Percentiles rank a stretch among this genome's conserved stretches.
Evolutionary conservation across 2,329 filamentous ascomycete species (phyloP).

Genomic region (Colletotrichum cordylinicola): DNA sequence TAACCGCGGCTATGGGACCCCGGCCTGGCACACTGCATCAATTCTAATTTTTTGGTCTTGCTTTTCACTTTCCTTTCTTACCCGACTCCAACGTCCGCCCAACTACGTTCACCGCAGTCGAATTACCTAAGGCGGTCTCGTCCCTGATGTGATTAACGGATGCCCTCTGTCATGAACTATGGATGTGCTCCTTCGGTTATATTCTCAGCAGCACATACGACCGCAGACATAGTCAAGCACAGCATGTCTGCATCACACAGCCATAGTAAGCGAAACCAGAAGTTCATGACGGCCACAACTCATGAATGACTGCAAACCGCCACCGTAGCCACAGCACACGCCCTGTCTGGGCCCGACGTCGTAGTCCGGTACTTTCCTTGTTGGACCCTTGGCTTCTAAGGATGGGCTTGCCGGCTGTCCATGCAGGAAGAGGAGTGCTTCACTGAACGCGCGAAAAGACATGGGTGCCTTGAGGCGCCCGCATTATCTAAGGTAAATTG

Average conservation of each 20-base stretch:
- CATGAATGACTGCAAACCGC: background rate
- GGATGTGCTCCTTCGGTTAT: background rate
- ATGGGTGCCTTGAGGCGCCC: background rate
- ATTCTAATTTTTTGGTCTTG: background rate
- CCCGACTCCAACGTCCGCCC: background rate
- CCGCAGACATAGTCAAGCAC: background rate
- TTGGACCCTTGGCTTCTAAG: background rate
- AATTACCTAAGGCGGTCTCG: background rate
- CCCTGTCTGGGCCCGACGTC: background rate
- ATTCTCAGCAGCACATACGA: background rate
- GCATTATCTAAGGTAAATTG: background rate
- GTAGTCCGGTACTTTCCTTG: background rate
- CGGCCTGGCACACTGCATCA: background rate
- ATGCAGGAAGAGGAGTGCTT: background rate
- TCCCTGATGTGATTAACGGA: background rate
- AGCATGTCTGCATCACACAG: background rate
- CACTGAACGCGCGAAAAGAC: background rate
- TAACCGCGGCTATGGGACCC: slow-evolving; percentile 2
- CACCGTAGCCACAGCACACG: background rate
- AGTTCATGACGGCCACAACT: background rate
- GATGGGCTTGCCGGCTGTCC: background rate
- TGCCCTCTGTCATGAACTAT: background rate
- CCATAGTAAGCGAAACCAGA: background rate
- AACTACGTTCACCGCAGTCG: background rate
- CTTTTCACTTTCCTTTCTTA: background rate